phyloP scores from a whole-genome alignment of 2,329 filamentous ascomycete species.

The Aureobasidium sp. region DNA sequence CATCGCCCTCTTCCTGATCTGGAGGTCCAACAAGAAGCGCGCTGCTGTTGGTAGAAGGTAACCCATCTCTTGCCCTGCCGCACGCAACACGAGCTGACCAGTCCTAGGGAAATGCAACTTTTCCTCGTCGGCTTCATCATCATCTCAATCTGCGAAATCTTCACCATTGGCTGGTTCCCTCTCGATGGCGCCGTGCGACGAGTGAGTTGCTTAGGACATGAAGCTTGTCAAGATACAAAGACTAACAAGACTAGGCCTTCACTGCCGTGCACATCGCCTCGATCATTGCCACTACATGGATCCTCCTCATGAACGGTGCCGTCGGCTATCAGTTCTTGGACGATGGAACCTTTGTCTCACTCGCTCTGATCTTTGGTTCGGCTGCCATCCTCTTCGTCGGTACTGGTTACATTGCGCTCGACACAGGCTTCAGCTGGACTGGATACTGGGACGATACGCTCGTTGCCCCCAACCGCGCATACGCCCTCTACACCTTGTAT shows the following conservation, averaged over 20 bases:
- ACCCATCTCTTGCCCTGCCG: constrained; percentile 22
- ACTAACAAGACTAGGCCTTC: constrained; percentile 56
- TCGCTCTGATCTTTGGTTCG: constrained; percentile 68
- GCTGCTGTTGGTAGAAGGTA: constrained; percentile 91
- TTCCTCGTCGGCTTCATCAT: constrained; percentile 83
- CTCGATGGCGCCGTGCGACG: constrained; percentile 62
- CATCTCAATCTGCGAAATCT: constrained; percentile 91
- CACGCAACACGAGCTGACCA: constrained; percentile 2
- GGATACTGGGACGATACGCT: constrained; percentile 60
- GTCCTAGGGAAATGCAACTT: constrained; percentile 81
- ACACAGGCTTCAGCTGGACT: constrained; percentile 85
- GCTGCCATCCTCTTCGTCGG: constrained; percentile 71
- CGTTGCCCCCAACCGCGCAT: constrained; percentile 55
- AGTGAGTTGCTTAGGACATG: constrained; percentile 42
- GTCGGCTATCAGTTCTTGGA: constrained; percentile 92
- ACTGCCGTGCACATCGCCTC: constrained; percentile 84
- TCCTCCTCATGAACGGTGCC: constrained; percentile 87
- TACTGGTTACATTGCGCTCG: constrained; percentile 90
- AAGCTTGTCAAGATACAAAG: neutral
- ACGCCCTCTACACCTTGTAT: constrained; percentile 89
- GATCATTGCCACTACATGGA: constrained; percentile 82
- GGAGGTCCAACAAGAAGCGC: constrained; percentile 79
- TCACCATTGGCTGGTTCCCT: constrained; percentile 86
- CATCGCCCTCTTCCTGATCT: constrained; percentile 59
- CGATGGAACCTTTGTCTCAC: constrained; percentile 79